These are phyloP conservation scores for Raphanus raphanistrum DNA, from an alignment of 345 rosid genomes.

Conservation along the genomic window DNA sequence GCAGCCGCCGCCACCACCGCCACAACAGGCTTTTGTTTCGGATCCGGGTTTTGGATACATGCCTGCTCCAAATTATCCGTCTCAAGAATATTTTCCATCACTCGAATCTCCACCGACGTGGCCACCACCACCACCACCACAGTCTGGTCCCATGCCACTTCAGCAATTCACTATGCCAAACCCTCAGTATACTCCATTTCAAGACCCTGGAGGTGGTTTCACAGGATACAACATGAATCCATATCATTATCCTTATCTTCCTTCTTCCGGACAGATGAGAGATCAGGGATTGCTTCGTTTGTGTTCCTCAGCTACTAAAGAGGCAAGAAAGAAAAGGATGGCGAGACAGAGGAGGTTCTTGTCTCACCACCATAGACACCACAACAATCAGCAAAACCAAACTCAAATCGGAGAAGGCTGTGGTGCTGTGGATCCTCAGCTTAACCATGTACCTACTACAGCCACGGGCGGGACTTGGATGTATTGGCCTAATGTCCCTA, in stretches of 20 bases:
- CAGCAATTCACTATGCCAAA: slow-evolving; percentile 50
- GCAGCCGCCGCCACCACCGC: slow-evolving; percentile 15
- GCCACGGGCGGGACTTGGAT: slow-evolving; percentile 50
- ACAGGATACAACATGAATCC: slow-evolving; percentile 55
- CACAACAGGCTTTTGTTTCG: slow-evolving; percentile 37
- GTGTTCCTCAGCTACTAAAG: slow-evolving; percentile 85
- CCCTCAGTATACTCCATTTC: slow-evolving; percentile 29
- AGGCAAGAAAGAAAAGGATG: slow-evolving; percentile 98
- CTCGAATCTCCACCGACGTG: slow-evolving; percentile 33
- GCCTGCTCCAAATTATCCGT: slow-evolving; percentile 31
- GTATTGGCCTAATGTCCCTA: slow-evolving; percentile 51
- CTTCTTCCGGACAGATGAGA: slow-evolving; percentile 41
- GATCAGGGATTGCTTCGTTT: slow-evolving; percentile 50
- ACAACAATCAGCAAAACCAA: slow-evolving; percentile 41
- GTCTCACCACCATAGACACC: slow-evolving; percentile 46
- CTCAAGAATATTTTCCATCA: slow-evolving; percentile 23
- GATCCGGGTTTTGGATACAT: slow-evolving; percentile 47
- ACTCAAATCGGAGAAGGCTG: slow-evolving; percentile 46
- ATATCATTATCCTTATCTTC: slow-evolving; percentile 51
- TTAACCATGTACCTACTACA: slow-evolving; percentile 15
- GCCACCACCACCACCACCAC: slow-evolving; percentile 25
- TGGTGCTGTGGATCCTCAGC: slow-evolving; percentile 38
- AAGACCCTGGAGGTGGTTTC: slow-evolving; percentile 41
- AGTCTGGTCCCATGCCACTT: slow-evolving; percentile 31
- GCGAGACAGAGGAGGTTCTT: slow-evolving; percentile 83